A percentile compares a stretch with the other conserved stretches of the same genome.
Evolutionary conservation across 2,329 filamentous ascomycete genomes (phyloP).

Genomic region (Microcera coccophila): DNA sequence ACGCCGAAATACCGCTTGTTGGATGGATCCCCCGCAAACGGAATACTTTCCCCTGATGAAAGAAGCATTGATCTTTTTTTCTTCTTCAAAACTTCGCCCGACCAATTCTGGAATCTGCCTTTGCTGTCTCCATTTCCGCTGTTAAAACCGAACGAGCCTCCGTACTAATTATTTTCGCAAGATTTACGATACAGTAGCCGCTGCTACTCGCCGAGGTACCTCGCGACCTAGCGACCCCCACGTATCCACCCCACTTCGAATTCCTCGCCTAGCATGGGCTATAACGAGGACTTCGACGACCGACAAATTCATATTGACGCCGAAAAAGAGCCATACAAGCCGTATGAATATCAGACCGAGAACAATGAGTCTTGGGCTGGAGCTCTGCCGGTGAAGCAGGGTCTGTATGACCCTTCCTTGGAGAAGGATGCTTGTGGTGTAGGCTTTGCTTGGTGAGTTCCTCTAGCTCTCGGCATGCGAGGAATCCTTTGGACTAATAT

Average conservation of each 20-base stretch:
- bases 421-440: conserved; percentile 99
- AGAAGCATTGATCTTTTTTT: background rate
- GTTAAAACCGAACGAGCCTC: too few relatives aligned
- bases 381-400: conserved; percentile 94
- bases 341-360: conserved; percentile 83
- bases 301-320: conserved; percentile 60
- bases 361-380: conserved; percentile 89
- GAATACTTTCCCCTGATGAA: background rate
- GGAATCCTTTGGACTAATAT: conserved; percentile 17
- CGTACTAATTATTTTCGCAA: too few relatives aligned
- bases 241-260: conserved; percentile 21
- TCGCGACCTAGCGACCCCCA: conserved; percentile 22
- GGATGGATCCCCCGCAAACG: too few relatives aligned
- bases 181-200: conserved; percentile 24
- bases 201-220: conserved; percentile 25
- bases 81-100: background rate
- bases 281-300: conserved; percentile 64
- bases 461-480: background rate
- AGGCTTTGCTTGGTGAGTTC: conserved; percentile 89
- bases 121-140: too few relatives aligned
- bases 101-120: background rate
- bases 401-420: conserved; percentile 90
- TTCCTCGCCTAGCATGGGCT: conserved; percentile 65
- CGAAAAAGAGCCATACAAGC: conserved; percentile 57
- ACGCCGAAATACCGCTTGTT: conserved; percentile 15